Evolutionary conservation across 139 green algal species (phyloP).

Genomic region (Tetraselmis striata): DNA sequence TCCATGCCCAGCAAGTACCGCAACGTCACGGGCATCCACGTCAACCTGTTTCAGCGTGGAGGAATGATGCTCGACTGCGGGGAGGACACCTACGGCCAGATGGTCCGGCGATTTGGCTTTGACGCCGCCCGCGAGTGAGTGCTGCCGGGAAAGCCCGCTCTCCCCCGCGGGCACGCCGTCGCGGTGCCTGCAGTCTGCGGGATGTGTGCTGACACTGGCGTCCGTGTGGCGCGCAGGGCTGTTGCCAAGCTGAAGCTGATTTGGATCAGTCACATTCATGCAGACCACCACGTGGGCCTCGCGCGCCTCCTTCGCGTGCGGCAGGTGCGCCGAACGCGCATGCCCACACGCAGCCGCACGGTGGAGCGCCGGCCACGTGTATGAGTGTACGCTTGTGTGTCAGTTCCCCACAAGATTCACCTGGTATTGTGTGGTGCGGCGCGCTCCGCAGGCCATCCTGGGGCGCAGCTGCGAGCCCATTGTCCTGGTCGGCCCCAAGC

Average conservation of each 20-base stretch:
- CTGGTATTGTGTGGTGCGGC: too few relatives aligned
- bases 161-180: constrained; percentile 6
- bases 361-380: too few relatives aligned
- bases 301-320: constrained; percentile 40
- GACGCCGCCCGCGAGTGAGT: constrained; percentile 9
- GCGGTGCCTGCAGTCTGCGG: neutral
- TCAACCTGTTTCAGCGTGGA: constrained; percentile 59
- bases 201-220: too few relatives aligned
- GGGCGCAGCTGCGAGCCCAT: neutral
- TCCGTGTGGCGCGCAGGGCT: neutral
- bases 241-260: constrained; percentile 22
- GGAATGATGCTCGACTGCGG: constrained; percentile 86
- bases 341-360: too few relatives aligned
- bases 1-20: constrained; percentile 89
- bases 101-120: constrained; percentile 63
- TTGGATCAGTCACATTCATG: constrained; percentile 96
- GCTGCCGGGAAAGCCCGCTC: neutral
- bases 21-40: constrained; percentile 83
- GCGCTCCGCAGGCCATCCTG: neutral
- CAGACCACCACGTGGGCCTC: constrained; percentile 93
- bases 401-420: too few relatives aligned
- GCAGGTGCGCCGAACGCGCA: neutral
- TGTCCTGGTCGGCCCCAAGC: neutral
- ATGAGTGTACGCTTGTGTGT: too few relatives aligned
- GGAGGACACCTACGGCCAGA: constrained; percentile 83